Evolutionary conservation across 2,329 filamentous ascomycete genomes (phyloP).

Genomic region (Westerdykella sp.): DNA sequence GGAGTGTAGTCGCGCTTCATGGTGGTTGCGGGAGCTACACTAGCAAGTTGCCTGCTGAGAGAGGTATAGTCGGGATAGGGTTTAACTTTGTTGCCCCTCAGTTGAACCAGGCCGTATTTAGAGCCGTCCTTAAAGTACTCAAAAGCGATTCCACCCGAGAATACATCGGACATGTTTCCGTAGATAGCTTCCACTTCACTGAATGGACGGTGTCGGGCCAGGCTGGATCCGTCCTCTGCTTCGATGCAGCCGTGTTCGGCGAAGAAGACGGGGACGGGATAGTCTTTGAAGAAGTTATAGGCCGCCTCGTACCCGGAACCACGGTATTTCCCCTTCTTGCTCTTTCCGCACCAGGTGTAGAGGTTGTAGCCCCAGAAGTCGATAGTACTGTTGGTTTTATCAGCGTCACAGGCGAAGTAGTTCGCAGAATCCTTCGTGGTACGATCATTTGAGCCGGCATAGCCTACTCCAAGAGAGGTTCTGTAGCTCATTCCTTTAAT

Average conservation of each 20-base stretch:
- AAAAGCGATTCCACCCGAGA: slow-evolving; percentile 96
- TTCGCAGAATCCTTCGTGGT: slow-evolving; percentile 75
- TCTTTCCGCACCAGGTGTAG: slow-evolving; percentile 96
- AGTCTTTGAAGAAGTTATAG: slow-evolving; percentile 78
- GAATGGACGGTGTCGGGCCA: slow-evolving; percentile 59
- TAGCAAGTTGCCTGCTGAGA: slow-evolving; percentile 62
- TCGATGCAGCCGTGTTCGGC: slow-evolving; percentile 95
- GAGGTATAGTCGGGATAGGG: slow-evolving; percentile 65
- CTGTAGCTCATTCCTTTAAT: slow-evolving; percentile 73
- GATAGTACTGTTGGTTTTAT: slow-evolving; percentile 50
- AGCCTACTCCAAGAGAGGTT: slow-evolving; percentile 72
- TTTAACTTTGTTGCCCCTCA: slow-evolving; percentile 54
- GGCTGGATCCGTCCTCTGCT: slow-evolving; percentile 35
- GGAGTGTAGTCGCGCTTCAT: slow-evolving; percentile 62
- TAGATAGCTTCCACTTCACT: slow-evolving; percentile 79
- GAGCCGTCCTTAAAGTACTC: slow-evolving; percentile 94
- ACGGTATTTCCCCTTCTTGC: slow-evolving; percentile 65
- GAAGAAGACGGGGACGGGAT: slow-evolving; percentile 93
- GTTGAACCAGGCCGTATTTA: slow-evolving; percentile 73
- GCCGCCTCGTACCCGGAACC: slow-evolving; percentile 74
- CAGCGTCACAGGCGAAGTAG: slow-evolving; percentile 86
- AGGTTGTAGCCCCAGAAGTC: slow-evolving; percentile 99
- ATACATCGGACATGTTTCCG: slow-evolving; percentile 76
- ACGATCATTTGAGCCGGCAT: slow-evolving; percentile 88
- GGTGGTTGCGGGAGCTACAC: slow-evolving; percentile 59